Evolutionary conservation across 305 asterid genomes (phyloP), one percentile per base, ranked within the genome.

Genomic region (Fraxinus paxiana): DNA sequence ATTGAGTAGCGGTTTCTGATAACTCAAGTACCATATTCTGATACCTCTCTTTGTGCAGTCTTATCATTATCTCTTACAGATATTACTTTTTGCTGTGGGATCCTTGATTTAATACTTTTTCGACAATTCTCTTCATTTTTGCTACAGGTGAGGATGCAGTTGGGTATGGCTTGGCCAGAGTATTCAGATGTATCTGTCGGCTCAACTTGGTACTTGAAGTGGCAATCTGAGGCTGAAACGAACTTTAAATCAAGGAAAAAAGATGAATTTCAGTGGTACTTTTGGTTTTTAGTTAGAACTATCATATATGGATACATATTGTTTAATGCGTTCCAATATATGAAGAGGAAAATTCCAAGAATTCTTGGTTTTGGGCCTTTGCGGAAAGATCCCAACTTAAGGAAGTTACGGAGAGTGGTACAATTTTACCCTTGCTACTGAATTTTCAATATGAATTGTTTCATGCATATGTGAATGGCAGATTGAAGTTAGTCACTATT

Each of bases 81-180:
- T 76, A 43, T 6, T 33, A 46, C 31, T 83, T 72, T 30, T 67
- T 80, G 81, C 67, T 70, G 51, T 73, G 72, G 31, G 46, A 77
- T 46, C 17, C 41, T 80, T 56, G 83, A 73, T 28, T 69, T 37
- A 4, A 72, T 73, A 70, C 5, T 76, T 43, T 73, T 75, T 26
- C 24, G 43, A 77, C 34, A 78, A 71, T 79, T 81, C 51, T 76
- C 75, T 78, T 84, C 28, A 51, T 73, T 76, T 79, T 82, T 82
- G 65, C 34, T 77, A 79, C 82, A 96, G 99, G 82, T 89, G 80
- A 92, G 97, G 87, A 85, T 92, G 87, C 87, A 78, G 34, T 87
- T 96, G 86, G 98, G 99, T 75, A 96, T 94, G 99, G 98, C 98
- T 74, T 92, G 93, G 97, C 99, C 98, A 41, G 98, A 94, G 88